Evolutionary conservation across 768 basidiomycete genomes (phyloP), one percentile per base, ranked within the genome.

Genomic region (Tremella fuciformis): DNA sequence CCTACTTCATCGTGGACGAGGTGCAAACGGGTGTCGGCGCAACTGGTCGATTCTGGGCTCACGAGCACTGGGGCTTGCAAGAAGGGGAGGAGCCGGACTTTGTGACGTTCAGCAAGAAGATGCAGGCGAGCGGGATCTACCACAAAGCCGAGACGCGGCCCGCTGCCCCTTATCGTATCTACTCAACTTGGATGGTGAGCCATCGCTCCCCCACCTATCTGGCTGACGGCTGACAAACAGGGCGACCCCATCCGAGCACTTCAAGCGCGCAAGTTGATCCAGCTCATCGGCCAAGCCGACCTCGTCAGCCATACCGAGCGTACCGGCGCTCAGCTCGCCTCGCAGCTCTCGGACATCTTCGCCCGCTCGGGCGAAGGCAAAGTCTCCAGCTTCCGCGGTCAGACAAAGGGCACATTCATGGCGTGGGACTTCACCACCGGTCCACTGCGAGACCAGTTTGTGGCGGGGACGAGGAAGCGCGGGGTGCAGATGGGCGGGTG

Each of bases 11-110:
- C 58, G 78, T 79, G 50, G 74, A 75, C 50, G 75, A 75, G 57
- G 79, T 79, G 0, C 80, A 80, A 57, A 80, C 80, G 13, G 80
- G 80, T 18, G 75, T 80, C 16, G 80, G 79, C 26, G 79, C 79
- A 0, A 80, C 80, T 0, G 80, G 80, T 8, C 67, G 64, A 19
- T 79, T 80, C 68, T 80, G 80, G 80, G 79, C 79, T 3, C 78
- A 80, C 67, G 79, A 80, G 52, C 73, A 79, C 53, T 80, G 80
- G 80, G 68, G 61, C 11, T 59, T 79, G 19, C 3, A 55, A 8
- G 54, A 60, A 22, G 60, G 60, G 16, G 51, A 62, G 38, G 66
- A 66, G 8, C 76, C 79, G 29, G 80, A 80, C 62, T 80, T 80
- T 59, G 77, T 80, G 11, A 78, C 80, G 11, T 80, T 80, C 62